Percentiles rank a stretch among this genome's conserved stretches.
phyloP scores from a whole-genome alignment of 176 grass and related monocot genomes.

The Rhynchospora breviuscula region DNA sequence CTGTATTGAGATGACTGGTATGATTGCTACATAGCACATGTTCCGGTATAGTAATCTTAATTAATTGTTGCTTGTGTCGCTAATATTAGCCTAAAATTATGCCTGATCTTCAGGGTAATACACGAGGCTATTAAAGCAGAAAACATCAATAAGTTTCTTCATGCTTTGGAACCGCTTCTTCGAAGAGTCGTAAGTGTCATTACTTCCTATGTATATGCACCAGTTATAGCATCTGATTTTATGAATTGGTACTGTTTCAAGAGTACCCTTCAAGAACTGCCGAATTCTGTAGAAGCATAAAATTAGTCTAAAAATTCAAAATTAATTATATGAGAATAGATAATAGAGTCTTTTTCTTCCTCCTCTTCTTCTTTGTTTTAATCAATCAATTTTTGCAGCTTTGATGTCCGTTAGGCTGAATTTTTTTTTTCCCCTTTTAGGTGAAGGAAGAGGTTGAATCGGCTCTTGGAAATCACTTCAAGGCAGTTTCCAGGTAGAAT shows the following conservation, averaged over 20 bases:
- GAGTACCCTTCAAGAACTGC: not conserved
- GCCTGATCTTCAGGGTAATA: conserved; percentile 26
- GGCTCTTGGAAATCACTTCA: conserved; percentile 63
- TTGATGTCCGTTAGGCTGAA: not conserved
- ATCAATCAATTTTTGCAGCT: not conserved
- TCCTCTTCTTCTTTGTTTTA: not conserved
- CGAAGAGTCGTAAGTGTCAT: conserved; percentile 36
- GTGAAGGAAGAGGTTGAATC: conserved; percentile 96
- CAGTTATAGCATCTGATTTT: not conserved
- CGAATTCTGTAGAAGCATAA: not conserved
- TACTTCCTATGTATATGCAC: not conserved
- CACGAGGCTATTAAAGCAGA: conserved; percentile 19
- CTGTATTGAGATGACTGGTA: not conserved
- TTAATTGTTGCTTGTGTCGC: conserved; percentile 5
- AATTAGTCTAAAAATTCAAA: not conserved
- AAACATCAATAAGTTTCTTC: conserved; percentile 28
- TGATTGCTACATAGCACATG: not conserved
- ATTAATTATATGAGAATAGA: not conserved
- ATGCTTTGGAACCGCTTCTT: conserved; percentile 35
- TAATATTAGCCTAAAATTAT: not conserved
- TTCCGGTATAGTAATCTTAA: not conserved
- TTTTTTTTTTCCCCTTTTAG: conserved; percentile 27
- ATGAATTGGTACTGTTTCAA: not conserved
- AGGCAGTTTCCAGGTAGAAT: conserved; percentile 50
- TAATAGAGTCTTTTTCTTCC: not conserved